Evolutionary conservation across 768 basidiomycete species (phyloP).

Genomic region (Psilocybe tampanensis): DNA sequence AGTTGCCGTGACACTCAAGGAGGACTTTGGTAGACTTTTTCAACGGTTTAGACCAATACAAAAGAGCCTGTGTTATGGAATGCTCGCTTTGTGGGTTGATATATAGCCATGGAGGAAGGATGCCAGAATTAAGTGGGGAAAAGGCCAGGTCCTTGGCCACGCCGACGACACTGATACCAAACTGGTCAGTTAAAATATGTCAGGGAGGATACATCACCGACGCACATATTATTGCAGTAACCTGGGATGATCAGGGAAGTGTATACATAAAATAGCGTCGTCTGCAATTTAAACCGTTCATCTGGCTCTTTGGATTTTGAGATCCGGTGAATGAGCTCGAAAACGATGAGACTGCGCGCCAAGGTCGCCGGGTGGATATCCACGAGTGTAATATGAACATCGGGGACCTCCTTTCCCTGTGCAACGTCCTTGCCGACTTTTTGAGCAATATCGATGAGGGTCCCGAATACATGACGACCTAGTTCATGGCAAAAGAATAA

Average conservation of each 20-base stretch:
- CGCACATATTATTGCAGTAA: slow-evolving; percentile 18
- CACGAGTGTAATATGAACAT: neutral
- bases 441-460: neutral
- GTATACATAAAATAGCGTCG: slow-evolving; percentile 16
- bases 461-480: slow-evolving; percentile 9
- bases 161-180: neutral
- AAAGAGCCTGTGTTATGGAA: slow-evolving; percentile 10
- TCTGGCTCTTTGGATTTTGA: neutral
- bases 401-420: neutral
- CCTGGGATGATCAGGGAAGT: slow-evolving; percentile 15
- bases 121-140: neutral
- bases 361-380: slow-evolving; percentile 6
- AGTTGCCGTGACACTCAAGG: neutral
- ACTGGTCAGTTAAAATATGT: neutral
- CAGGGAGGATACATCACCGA: neutral
- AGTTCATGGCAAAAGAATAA: neutral
- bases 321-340: neutral
- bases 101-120: neutral
- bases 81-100: slow-evolving; percentile 6
- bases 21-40: slow-evolving; percentile 11
- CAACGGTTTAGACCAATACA: slow-evolving; percentile 17
- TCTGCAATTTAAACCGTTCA: neutral
- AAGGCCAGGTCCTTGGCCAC: neutral
- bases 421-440: neutral
- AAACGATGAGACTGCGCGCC: neutral